Base-by-base conservation (phyloP, 108 stramenopile species). In the Cyclostephanos invisitatus region DNA sequence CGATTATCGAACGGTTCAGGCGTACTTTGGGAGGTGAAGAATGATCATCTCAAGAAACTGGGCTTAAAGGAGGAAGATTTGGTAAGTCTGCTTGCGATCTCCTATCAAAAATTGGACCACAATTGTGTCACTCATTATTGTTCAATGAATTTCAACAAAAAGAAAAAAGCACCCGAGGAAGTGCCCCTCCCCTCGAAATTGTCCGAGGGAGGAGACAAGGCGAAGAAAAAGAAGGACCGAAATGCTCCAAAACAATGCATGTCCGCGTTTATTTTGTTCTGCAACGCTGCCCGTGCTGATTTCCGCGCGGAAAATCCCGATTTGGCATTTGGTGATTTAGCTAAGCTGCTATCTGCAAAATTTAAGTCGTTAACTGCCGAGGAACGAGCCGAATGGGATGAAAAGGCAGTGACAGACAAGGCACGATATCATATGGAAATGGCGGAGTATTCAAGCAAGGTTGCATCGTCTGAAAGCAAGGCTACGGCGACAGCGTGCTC, bases 11-110 rank as follows among this genome's bases (percentile, higher is more conserved):
- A 79, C 25, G 80, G 68, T 7, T 82, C 71, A 14, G 88, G 87
- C 0, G 83, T 87, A n/a, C 74, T 88, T 49, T 94, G 93, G 93
- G 85, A 85, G 68, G 93, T 94, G 29, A 91, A 94, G 63, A 29
- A 67, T 15, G 84, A 85, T 36, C 77, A 89, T 27, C 74, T 90
- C 49, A 59, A 72, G 17, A 64, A 84, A 17, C 80, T 91, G 20
- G 80, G 63, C 35, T 71, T 93, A 29, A 64, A 64, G 20, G 81
- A 80, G 7, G 37, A 78, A 42, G 77, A 78, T 72, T 29, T 82
- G 28, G 81, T 82, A 58, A 73, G 81, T 72, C 21, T 42, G 50
- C 10, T 47, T 47, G 60, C 58, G 53, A 40, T 12, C 64, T 1
- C 15, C 22, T 20, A 27, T 54, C n/a, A 36, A 37, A 37, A 61